A percentile compares a stretch with the other conserved stretches of the same genome.
Evolutionary conservation across 805 yeast species (phyloP).

Genomic region (Pichia sporocuriosa): DNA sequence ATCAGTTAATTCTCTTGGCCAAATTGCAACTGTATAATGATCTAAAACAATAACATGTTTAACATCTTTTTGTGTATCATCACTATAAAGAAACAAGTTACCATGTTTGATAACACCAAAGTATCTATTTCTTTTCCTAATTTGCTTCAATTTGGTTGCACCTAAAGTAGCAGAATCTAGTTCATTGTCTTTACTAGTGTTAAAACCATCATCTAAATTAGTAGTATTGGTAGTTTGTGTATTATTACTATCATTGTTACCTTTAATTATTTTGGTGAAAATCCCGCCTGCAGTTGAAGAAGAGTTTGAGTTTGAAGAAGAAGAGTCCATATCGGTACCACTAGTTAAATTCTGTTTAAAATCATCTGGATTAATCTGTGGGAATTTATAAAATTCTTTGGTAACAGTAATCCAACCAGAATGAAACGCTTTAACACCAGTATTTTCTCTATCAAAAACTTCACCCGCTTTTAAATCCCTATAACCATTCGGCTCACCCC

Average conservation of each 20-base stretch:
- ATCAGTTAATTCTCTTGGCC: slow-evolving; percentile 78
- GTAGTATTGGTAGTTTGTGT: slow-evolving; percentile 1
- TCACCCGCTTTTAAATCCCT: slow-evolving; percentile 49
- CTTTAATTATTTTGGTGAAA: slow-evolving; percentile 5
- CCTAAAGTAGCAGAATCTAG: slow-evolving; percentile 25
- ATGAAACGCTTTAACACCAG: slow-evolving; percentile 58
- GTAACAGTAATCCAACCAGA: slow-evolving; percentile 85
- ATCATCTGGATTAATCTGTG: slow-evolving; percentile 32
- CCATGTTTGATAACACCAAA: slow-evolving; percentile 79
- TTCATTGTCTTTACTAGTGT: slow-evolving; percentile 1
- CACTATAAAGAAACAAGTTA: slow-evolving; percentile 76
- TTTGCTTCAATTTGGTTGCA: slow-evolving; percentile 32
- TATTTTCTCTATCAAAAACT: slow-evolving; percentile 49
- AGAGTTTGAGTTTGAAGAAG: not conserved
- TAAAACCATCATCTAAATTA: slow-evolving; percentile 3
- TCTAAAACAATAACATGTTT: slow-evolving; percentile 75
- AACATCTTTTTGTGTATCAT: slow-evolving; percentile 56
- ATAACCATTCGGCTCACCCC: slow-evolving; percentile 25
- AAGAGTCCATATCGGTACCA: not conserved
- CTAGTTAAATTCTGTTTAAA: slow-evolving; percentile 11
- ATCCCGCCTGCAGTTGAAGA: slow-evolving; percentile 1
- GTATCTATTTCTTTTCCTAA: slow-evolving; percentile 51
- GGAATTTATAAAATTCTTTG: slow-evolving; percentile 56
- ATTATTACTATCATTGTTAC: not conserved
- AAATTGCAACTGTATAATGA: slow-evolving; percentile 62